Conservation (phyloP, 352 stramenopile species). For the Phytophthora cactorum region DNA sequence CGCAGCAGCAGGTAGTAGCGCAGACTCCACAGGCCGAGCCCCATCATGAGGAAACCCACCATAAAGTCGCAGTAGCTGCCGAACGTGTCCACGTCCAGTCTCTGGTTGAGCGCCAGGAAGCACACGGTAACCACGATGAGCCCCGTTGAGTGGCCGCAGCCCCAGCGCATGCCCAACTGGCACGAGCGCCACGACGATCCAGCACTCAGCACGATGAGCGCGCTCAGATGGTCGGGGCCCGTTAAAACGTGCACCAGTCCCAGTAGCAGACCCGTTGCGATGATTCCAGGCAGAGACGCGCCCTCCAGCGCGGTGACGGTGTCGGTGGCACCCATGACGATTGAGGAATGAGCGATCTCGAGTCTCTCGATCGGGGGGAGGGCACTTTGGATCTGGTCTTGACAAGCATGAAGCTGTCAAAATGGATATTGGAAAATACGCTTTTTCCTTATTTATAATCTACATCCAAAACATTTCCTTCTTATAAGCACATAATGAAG, state of each 20-base stretch:
- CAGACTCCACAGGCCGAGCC: slow-evolving; percentile 60
- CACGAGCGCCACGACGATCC: slow-evolving; percentile 76
- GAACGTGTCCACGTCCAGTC: slow-evolving; percentile 54
- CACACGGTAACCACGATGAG: slow-evolving; percentile 71
- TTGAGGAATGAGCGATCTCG: slow-evolving; percentile 2
- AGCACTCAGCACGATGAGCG: slow-evolving; percentile 84
- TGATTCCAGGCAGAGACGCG: slow-evolving; percentile 45
- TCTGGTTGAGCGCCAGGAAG: slow-evolving; percentile 64
- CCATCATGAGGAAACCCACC: slow-evolving; percentile 79
- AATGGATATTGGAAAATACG: background rate
- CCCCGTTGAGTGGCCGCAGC: slow-evolving; percentile 85
- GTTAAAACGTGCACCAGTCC: slow-evolving; percentile 63
- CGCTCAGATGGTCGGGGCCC: slow-evolving; percentile 86
- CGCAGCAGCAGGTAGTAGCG: slow-evolving; percentile 55
- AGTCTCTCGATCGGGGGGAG: background rate
- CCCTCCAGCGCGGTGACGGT: slow-evolving; percentile 40
- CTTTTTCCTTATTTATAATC: background rate
- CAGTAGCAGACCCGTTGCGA: slow-evolving; percentile 49
- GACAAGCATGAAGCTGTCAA: slow-evolving; percentile 13
- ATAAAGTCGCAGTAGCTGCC: slow-evolving; percentile 72
- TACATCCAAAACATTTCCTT: no score
- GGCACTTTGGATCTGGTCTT: slow-evolving; percentile 5
- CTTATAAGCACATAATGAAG: no score
- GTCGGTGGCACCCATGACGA: slow-evolving; percentile 23
- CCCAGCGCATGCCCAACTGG: slow-evolving; percentile 87